Evolutionary conservation across 73 alveolate species (phyloP), one percentile per base, ranked within the genome.

Genomic region (Loxodes magnus): DNA sequence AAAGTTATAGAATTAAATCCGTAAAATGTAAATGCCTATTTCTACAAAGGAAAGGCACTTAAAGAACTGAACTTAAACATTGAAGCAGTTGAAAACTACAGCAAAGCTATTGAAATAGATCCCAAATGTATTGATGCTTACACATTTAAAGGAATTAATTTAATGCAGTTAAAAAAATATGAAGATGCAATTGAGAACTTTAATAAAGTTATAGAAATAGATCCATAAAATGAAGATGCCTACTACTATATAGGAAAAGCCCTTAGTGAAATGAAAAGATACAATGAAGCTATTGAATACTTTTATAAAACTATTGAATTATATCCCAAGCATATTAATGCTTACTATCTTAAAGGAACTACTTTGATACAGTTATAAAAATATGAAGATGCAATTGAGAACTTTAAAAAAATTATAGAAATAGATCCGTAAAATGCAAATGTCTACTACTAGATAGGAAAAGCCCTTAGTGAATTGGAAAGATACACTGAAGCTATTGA

Each of bases 1-100:
- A 39, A 31, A 31, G 53, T 31, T 31, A 39, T 39, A 1, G 2
- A 39, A 31, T 12, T 39, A 31, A 31, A 39, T 16, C 53, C 53
- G 27, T 21, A 39, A 4, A 5, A 3, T 39, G 53, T 31, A 5
- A 2, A 5, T 12, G 53, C 53, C 1, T 39, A 21, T 16, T 5
- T 9, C 53, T 21, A 39, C 53, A 28, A 31, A 3, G 53, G 6
- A 35, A 2, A 3, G 15, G 2, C 48, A 20, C 15, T 15, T 20
- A 4, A 5, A 35, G 17, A 12, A 2, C 29, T 39, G 15, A 31
- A 31, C 35, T 4, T 21, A 3, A 21, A 4, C 35, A 2, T 21
- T 28, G 53, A 16, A 15, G 53, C 53, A 28, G 23, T 39, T 3
- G 53, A 39, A 31, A 31, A 39, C 53, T 12, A 39, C 36, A 16